Evolutionary conservation across 352 stramenopile species (phyloP).

Genomic region (Blastocystis sp.): DNA sequence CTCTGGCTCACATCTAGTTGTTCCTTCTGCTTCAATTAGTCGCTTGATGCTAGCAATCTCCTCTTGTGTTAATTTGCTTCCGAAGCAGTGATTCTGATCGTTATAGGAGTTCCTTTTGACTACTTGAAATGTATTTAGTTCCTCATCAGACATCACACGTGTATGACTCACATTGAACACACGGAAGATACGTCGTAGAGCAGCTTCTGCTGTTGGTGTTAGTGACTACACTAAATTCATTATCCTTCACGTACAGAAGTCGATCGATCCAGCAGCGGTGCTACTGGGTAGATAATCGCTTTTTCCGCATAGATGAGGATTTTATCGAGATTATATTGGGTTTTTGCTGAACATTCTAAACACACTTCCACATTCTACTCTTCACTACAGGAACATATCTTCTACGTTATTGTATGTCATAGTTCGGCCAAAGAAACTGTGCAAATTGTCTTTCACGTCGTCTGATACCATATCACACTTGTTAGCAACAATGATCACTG

Average conservation of each 20-base stretch:
- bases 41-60: background rate
- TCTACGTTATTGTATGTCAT: background rate
- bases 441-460: background rate
- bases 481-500: conserved; percentile 10
- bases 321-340: conserved; percentile 15
- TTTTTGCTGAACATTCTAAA: conserved; percentile 48
- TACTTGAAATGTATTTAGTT: conserved; percentile 21
- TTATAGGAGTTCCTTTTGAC: background rate
- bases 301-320: conserved; percentile 16
- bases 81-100: conserved; percentile 23
- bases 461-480: background rate
- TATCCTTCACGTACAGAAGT: background rate
- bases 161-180: background rate
- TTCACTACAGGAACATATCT: background rate
- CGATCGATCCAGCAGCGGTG: conserved; percentile 14
- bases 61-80: background rate
- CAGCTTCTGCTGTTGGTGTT: background rate
- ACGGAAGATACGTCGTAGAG: background rate
- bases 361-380: conserved; percentile 53
- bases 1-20: background rate
- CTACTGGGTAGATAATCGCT: background rate
- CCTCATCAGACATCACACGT: background rate
- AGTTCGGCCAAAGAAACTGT: background rate
- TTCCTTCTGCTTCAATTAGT: background rate
- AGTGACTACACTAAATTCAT: background rate